phyloP scores from a whole-genome alignment of 2,329 filamentous ascomycete genomes.

The Metarhizium robertsii region DNA sequence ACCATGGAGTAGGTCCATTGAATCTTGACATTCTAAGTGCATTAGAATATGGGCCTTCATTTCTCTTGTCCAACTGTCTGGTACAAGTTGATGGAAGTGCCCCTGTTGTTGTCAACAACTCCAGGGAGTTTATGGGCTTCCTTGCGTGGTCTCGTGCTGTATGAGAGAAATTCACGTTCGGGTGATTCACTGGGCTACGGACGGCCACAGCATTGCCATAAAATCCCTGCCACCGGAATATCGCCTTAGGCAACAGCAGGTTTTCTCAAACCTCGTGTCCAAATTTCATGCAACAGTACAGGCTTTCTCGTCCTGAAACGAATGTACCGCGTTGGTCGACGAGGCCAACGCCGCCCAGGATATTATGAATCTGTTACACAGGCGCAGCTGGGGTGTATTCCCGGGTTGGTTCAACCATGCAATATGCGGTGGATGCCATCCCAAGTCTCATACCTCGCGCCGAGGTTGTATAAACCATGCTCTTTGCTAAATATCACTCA shows the following conservation, averaged over 20 bases:
- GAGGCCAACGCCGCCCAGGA: too few relatives aligned
- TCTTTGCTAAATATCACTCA: too few relatives aligned
- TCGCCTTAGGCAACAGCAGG: neutral
- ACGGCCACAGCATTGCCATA: slow-evolving; percentile 3
- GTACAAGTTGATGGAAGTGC: neutral
- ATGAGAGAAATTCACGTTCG: slow-evolving; percentile 6
- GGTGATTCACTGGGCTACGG: slow-evolving; percentile 5
- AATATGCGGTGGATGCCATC: too few relatives aligned
- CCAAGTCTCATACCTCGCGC: too few relatives aligned
- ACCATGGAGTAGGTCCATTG: too few relatives aligned
- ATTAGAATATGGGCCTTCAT: slow-evolving; percentile 3
- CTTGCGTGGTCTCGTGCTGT: neutral
- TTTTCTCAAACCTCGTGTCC: slow-evolving; percentile 4
- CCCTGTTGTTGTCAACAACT: neutral
- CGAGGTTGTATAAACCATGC: too few relatives aligned
- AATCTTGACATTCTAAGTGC: too few relatives aligned
- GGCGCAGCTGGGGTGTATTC: too few relatives aligned
- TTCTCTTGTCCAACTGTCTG: neutral
- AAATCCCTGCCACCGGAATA: neutral
- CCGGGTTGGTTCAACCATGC: too few relatives aligned
- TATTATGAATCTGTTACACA: too few relatives aligned
- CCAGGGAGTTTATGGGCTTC: too few relatives aligned
- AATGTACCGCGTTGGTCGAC: neutral
- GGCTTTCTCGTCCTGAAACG: slow-evolving; percentile 7
- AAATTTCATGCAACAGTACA: slow-evolving; percentile 4